Percentiles rank a stretch among this genome's conserved stretches.
Evolutionary conservation across 2,329 filamentous ascomycete species (phyloP).

Genomic region (Xylariaceae sp.): DNA sequence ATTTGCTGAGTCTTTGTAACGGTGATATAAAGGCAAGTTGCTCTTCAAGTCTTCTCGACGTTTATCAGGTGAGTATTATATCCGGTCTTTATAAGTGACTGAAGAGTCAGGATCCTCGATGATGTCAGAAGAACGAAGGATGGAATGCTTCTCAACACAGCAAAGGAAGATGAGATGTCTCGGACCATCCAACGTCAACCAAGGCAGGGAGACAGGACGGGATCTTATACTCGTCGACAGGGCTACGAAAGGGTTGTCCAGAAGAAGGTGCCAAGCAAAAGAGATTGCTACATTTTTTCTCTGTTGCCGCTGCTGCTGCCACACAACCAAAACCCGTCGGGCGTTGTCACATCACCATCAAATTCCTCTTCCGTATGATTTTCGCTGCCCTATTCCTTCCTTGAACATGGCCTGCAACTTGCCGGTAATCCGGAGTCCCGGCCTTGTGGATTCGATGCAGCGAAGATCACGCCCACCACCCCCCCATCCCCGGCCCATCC

Average conservation of each 20-base stretch:
- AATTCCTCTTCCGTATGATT: too few species aligned
- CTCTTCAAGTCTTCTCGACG: neutral
- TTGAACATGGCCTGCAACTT: neutral
- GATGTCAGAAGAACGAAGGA: neutral
- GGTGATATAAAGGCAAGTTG: neutral
- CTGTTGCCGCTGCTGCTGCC: too few species aligned
- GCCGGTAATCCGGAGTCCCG: neutral
- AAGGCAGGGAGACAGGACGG: neutral
- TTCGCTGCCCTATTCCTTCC: neutral
- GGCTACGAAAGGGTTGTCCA: neutral
- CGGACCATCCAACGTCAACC: neutral
- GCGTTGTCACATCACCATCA: neutral
- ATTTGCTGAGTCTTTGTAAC: neutral
- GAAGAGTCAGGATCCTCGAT: neutral
- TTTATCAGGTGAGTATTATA: neutral
- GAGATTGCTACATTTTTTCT: neutral
- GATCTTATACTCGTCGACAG: conserved; percentile 7
- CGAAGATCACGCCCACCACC: neutral
- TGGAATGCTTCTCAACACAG: neutral
- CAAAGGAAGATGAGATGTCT: neutral
- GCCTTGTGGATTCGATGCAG: neutral
- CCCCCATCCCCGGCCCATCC: neutral
- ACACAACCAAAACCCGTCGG: too few species aligned
- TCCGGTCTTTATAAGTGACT: neutral
- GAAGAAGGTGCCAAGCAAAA: neutral